Base-by-base conservation (phyloP, 2,329 filamentous ascomycete genomes). In the Bipolaris oryzae region DNA sequence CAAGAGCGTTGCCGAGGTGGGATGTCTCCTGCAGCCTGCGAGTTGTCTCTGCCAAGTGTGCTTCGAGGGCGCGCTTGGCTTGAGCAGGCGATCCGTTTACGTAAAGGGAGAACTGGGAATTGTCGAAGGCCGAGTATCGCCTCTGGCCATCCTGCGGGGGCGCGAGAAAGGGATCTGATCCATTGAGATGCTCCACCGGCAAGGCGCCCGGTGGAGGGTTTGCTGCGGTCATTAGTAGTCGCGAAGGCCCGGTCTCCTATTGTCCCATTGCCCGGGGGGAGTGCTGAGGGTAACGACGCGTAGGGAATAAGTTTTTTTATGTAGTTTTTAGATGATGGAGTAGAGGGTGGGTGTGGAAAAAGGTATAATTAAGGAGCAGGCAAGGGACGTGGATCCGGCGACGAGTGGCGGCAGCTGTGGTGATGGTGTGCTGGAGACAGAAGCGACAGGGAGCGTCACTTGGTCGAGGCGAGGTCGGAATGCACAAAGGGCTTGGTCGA, bases 41-140 rank as follows among this genome's bases (percentile, higher is more conserved):
- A 70, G 96, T 92, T 1, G 94, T 97, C 76, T 99, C 95, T 61
- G 90, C 88, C 45, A 99, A 84, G 77, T 98, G 95, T 49, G 93
- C 92, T 76, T 96, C 89, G 42, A 99, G 82, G 42, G 92, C 92
- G 64, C 90, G 89, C 77, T 91, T 96, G 38, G 92, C 91, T 73
- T 97, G 92, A 53, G 87, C 86, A 9, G 94, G 92, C 0, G 94
- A 96, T 25, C 90, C 82, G 50, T 79, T 78, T n/a, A 91, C 85
- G 64, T 90, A 90, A 20, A 94, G 81, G 35, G 88, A 88, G 74
- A 96, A 93, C 25, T 91, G 80, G 49, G 94, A 87, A 46, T 86
- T 86, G 75, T 96, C 92, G 74, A 96, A 96, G 62, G 87, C 85
- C 53, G 91, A 92, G 76, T 91, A 95, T 64, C 92, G 88, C 47